These are phyloP conservation scores for Fusarium euwallaceae DNA, from an alignment of 2,329 filamentous ascomycete species.

Conservation along the genomic window DNA sequence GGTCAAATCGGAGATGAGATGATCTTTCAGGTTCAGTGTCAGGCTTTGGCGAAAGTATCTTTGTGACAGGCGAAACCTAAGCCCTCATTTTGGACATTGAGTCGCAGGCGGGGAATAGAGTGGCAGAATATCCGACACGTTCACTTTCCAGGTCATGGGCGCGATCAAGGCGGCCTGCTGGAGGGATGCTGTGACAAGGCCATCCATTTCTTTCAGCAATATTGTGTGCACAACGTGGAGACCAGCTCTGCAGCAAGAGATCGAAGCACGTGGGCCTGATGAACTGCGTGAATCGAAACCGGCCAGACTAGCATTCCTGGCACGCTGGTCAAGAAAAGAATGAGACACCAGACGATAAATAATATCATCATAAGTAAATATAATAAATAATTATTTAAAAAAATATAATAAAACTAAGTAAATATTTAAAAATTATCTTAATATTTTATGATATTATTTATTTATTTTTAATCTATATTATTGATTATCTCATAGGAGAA, in stretches of 20 bases:
- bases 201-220: neutral
- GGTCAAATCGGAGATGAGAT: neutral
- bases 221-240: conserved; percentile 18
- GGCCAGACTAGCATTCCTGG: neutral
- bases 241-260: conserved; percentile 22
- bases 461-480: no score
- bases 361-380: no score
- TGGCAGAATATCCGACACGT: neutral
- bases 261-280: neutral
- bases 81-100: conserved; percentile 18
- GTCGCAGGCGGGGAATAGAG: neutral
- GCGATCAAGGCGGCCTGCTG: conserved; percentile 10
- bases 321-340: neutral
- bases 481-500: no score
- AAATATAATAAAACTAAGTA: no score
- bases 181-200: conserved; percentile 5
- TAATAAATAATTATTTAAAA: no score
- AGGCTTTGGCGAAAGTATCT: conserved; percentile 32
- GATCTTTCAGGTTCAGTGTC: conserved; percentile 6
- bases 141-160: conserved; percentile 12
- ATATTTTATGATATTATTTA: no score
- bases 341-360: no score
- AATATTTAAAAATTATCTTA: no score
- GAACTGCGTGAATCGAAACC: neutral
- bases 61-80: conserved; percentile 9